Evolutionary conservation across 106 monocot genomes (phyloP), one percentile per base, ranked within the genome.

Genomic region (Iris macrosiphon): DNA sequence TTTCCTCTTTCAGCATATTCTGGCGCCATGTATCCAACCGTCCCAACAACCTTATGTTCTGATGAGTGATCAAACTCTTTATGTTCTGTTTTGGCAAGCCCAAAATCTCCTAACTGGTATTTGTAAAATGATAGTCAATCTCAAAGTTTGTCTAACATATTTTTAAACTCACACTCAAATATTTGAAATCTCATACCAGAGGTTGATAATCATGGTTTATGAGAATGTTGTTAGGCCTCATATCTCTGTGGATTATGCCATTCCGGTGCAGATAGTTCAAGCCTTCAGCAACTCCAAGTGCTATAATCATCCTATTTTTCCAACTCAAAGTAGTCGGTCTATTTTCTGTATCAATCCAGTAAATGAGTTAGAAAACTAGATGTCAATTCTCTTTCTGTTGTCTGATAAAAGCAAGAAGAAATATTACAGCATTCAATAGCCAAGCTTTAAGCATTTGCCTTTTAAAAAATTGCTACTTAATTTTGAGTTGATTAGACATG

Each of bases 171-270:
- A 31, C 17, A 14, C 13, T 31, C 22, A 4, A 49, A 34, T 4
- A 35, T 23, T 41, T 20, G 40, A 4, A 42, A 40, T 51, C n/a
- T 7, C 38, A 18, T 64, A 76, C 76, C 76, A 76, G 20, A 13
- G 76, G 64, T 65, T 76, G 54, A 31, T 59, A 70, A 2, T 59
- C 59, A 40, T 59, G 63, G 39, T 42, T 70, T 54, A 76, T 39
- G 24, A 76, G 76, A 24, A 76, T 66, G 47, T 76, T 76, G 59
- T 39, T 66, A 1, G 77, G 71, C 49, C 77, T 71, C 71, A 71
- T 66, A 29, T 77, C 71, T 56, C 77, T 71, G 71, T 77, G 77
- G 32, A 77, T 61, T 28, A 66, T 71, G 45, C 62, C 61, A 15
- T 71, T 55, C 31, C 62, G 59, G 48, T 77, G 77, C 39, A 77